A percentile compares a stretch with the other conserved stretches of the same genome.
These are phyloP conservation scores for Jaltomata sinuosa DNA, from an alignment of 257 asterid genomes.

Conservation along the genomic window DNA sequence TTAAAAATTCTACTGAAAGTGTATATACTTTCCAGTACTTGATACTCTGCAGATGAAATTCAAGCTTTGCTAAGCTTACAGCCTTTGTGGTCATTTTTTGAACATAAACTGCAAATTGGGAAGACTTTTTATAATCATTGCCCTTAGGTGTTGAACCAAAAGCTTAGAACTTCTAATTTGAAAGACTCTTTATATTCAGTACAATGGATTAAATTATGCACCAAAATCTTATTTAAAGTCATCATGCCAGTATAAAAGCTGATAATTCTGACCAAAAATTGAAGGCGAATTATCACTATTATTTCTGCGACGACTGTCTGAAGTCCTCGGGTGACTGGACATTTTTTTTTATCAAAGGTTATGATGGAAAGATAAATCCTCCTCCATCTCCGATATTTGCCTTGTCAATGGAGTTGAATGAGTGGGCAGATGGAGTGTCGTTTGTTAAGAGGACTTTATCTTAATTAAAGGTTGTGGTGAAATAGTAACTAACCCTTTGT, in stretches of 20 bases:
- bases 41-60: not conserved
- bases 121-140: not conserved
- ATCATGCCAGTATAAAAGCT: not conserved
- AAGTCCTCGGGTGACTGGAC: too few species aligned
- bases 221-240: not conserved
- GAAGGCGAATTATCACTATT: too few species aligned
- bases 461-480: too few species aligned
- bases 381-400: too few species aligned
- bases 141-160: not conserved
- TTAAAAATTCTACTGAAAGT: not conserved
- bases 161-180: not conserved
- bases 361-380: too few species aligned
- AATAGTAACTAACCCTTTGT: too few species aligned
- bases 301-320: too few species aligned
- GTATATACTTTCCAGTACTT: not conserved
- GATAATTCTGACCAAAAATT: not conserved
- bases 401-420: too few species aligned
- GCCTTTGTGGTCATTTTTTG: not conserved
- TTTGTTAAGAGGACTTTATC: too few species aligned
- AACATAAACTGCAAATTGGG: not conserved
- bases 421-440: too few species aligned
- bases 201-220: not conserved
- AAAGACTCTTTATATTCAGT: not conserved
- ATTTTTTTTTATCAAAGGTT: too few species aligned
- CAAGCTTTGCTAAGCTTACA: not conserved